phyloP scores from a whole-genome alignment of 179 eudicot species.

The Silene coronaria region DNA sequence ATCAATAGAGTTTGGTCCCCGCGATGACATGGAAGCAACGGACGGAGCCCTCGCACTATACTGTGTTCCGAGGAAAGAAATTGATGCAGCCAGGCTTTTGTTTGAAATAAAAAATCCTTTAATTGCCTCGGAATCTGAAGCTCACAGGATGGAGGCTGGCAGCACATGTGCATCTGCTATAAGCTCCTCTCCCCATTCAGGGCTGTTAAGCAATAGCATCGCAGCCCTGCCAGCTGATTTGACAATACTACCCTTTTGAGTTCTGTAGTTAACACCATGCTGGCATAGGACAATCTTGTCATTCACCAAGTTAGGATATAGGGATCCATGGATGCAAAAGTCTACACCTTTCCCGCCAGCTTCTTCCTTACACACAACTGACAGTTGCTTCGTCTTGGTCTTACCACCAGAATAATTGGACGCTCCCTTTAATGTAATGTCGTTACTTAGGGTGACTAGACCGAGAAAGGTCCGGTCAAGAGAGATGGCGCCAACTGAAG shows the following conservation, averaged over 20 bases:
- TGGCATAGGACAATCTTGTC: slow-evolving; percentile 56
- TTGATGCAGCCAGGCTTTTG: slow-evolving; percentile 35
- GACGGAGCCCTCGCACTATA: slow-evolving; percentile 51
- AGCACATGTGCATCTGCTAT: slow-evolving; percentile 51
- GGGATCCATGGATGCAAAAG: slow-evolving; percentile 37
- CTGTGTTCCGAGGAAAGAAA: slow-evolving; percentile 39
- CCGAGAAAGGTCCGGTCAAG: slow-evolving; percentile 45
- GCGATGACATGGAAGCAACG: slow-evolving; percentile 12
- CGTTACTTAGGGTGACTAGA: slow-evolving; percentile 41
- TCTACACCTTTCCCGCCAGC: slow-evolving; percentile 13
- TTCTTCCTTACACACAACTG: slow-evolving; percentile 19
- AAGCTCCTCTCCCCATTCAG: slow-evolving; percentile 49
- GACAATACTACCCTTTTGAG: slow-evolving; percentile 42
- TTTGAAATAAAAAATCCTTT: slow-evolving; percentile 25
- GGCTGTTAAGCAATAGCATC: slow-evolving; percentile 47
- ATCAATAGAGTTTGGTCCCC: slow-evolving; percentile 15
- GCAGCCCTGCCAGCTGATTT: slow-evolving; percentile 57
- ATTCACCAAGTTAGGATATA: slow-evolving; percentile 31
- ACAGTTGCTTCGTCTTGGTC: slow-evolving; percentile 27
- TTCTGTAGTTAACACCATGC: slow-evolving; percentile 41
- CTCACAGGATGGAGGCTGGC: slow-evolving; percentile 51
- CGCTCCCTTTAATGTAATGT: slow-evolving; percentile 35
- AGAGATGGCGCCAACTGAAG: slow-evolving; percentile 57
- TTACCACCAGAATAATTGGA: slow-evolving; percentile 37
- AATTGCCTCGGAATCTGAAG: slow-evolving; percentile 33